Base-by-base conservation (phyloP, 2,329 filamentous ascomycete species). In the Parastagonospora nodorum region DNA sequence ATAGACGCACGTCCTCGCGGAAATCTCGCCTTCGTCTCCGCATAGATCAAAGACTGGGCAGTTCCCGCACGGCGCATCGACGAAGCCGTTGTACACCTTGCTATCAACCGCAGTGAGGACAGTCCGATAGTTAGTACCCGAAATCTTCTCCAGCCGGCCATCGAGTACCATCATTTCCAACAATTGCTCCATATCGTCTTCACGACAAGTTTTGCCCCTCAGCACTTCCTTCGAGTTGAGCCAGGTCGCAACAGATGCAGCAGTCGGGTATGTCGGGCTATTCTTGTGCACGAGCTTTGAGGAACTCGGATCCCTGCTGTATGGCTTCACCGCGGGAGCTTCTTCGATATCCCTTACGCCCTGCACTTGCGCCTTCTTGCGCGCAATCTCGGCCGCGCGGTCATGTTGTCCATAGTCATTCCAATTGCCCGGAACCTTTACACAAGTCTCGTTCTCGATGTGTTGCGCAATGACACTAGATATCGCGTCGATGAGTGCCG, bases 31-130 rank as follows among this genome's bases (percentile, higher is more conserved):
- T 6, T 91, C 92, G 53, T 96, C 90, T 59, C 90, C 88, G 71
- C 94, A 99, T 2, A 97, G 81, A 50, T 94, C 88, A 71, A 96
- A 96, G 2, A 97, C 93, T 0, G 94, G 94, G 73, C 94, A 99
- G 48, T 86, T 82, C 2, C 93, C 92, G 73, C 94, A 99, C 1
- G 94, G 94, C 2, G 88, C 87, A 72, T 97, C 92, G 1, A 90
- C 95, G 60, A 93, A 85, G 3, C 89, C 89, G 62, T 92, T 96
- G 60, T 81, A 78, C n/a, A 63, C 73, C n/a, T 77, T 78, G 5
- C 75, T 76, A 33, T 77, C 74, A 15, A 57, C 64, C 1, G 67
- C 58, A 57, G 64, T 76, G 50, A 69, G 65, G 35, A 76, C 74
- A 1, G 75, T 77, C 8, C 78, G 71, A 63, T 85, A 87, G 30